Base-by-base conservation (phyloP, 257 asterid genomes). In the Solanum etuberosum region DNA sequence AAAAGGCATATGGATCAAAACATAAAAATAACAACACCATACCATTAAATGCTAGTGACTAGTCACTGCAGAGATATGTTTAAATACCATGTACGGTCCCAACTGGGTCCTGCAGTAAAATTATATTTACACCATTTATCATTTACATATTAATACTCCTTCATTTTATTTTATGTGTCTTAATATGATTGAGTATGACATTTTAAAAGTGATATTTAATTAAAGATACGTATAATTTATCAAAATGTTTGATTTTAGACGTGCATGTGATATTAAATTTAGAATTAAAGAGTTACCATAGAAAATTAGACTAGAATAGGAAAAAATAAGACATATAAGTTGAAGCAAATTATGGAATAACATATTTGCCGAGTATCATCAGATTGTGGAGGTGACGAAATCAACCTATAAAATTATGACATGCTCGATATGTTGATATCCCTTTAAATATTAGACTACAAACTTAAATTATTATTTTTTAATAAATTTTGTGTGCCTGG, bases 11-110 rank as follows among this genome's bases (percentile, higher is more conserved):
- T 46, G 9, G n/a, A 37, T 34, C 20, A 46, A 80, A 27, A 31
- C 7, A 18, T 29, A 32, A 38, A 73, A 11, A 35, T 77, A 57
- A 65, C 43, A 21, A 42, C 61, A 29, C 40, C 51, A 61, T 63
- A 87, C 83, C 57, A 74, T 86, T 59, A 29, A 67, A 14, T 83
- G 91, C 46, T 85, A 89, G 89, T 42, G 91, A 89, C 88, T 31
- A 86, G 78, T 51, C 91, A 80, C 59, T 85, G 65, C 35, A 35
- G 20, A 86, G 27, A 29, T 34, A 37, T 46, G 48, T 10, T 71
- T 23, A 27, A 88, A 46, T 23, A 21, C 65, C n/a, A 74, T 23
- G 89, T 65, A 83, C 57, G 34, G 57, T 74, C 77, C 83, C 83
- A 59, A 61, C 85, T 46, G 29, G 67, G 42, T 80, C 20, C 29